These are phyloP conservation scores for Penicillium sumatraense DNA, from an alignment of 2,329 filamentous ascomycete species.

Conservation along the genomic window DNA sequence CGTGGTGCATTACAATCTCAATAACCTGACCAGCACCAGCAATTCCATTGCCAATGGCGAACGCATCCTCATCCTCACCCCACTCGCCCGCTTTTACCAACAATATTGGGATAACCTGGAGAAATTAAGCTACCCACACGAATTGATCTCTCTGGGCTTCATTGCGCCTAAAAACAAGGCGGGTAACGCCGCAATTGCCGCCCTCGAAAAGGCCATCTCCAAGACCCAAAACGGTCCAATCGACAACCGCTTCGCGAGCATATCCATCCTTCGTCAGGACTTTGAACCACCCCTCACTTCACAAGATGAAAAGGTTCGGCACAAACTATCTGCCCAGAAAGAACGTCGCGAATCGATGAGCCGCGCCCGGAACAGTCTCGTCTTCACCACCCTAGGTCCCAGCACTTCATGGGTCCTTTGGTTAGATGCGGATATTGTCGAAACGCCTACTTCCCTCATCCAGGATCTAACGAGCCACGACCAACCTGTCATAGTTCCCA, in stretches of 20 bases:
- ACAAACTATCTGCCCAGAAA: constrained; percentile 92
- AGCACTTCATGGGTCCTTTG: constrained; percentile 95
- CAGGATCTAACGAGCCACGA: constrained; percentile 88
- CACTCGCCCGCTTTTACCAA: constrained; percentile 90
- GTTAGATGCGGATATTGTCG: constrained; percentile 90
- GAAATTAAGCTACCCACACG: constrained; percentile 84
- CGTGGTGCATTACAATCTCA: constrained; percentile 91
- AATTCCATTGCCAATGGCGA: constrained; percentile 80
- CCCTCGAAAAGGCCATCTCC: constrained; percentile 81
- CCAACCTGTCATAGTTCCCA: constrained; percentile 90
- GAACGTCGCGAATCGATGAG: constrained; percentile 85
- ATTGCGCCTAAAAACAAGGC: constrained; percentile 94
- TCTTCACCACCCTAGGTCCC: constrained; percentile 93
- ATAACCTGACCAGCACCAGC: constrained; percentile 83
- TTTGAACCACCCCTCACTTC: constrained; percentile 80
- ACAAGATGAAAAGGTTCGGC: constrained; percentile 85
- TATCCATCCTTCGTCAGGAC: constrained; percentile 94
- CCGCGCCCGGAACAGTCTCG: constrained; percentile 86
- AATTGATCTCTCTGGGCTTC: constrained; percentile 92
- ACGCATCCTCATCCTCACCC: constrained; percentile 87
- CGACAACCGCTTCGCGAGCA: constrained; percentile 83
- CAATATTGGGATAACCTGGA: constrained; percentile 94
- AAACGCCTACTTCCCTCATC: constrained; percentile 82
- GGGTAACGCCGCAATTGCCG: constrained; percentile 81
- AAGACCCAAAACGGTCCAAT: constrained; percentile 84